Evolutionary conservation across 2,329 filamentous ascomycete species (phyloP).

Genomic region (Penicillium crustosum): DNA sequence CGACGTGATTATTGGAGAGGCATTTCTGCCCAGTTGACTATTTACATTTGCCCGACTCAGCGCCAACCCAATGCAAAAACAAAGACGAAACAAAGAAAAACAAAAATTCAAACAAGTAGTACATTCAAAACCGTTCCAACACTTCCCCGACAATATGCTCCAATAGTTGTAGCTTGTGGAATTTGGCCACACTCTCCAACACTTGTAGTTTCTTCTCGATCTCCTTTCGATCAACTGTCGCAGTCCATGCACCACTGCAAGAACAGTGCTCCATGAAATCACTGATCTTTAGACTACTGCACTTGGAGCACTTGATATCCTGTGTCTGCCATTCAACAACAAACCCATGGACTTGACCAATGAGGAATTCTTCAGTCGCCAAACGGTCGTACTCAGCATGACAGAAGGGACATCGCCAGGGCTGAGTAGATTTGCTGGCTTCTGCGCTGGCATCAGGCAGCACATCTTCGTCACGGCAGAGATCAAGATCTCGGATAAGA

Average conservation of each 20-base stretch:
- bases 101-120: neutral
- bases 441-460: conserved; percentile 54
- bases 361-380: conserved; percentile 76
- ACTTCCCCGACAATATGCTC: conserved; percentile 70
- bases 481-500: conserved; percentile 80
- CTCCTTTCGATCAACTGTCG: conserved; percentile 66
- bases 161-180: conserved; percentile 81
- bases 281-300: conserved; percentile 67
- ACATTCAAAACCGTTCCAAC: conserved; percentile 34
- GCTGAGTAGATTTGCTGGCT: conserved; percentile 40
- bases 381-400: conserved; percentile 73
- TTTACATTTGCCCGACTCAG: conserved; percentile 1
- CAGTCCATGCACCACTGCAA: conserved; percentile 83
- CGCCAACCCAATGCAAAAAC: conserved; percentile 1
- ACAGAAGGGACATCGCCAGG: conserved; percentile 78
- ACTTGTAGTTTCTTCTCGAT: conserved; percentile 66
- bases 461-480: conserved; percentile 85
- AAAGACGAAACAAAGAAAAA: neutral
- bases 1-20: neutral
- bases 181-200: conserved; percentile 71
- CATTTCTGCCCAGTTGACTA: neutral
- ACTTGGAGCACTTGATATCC: conserved; percentile 82
- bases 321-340: conserved; percentile 82
- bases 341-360: conserved; percentile 72
- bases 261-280: conserved; percentile 97